phyloP scores from a whole-genome alignment of 495 filamentous ascomycete species.

The Ascobolus immersus region DNA sequence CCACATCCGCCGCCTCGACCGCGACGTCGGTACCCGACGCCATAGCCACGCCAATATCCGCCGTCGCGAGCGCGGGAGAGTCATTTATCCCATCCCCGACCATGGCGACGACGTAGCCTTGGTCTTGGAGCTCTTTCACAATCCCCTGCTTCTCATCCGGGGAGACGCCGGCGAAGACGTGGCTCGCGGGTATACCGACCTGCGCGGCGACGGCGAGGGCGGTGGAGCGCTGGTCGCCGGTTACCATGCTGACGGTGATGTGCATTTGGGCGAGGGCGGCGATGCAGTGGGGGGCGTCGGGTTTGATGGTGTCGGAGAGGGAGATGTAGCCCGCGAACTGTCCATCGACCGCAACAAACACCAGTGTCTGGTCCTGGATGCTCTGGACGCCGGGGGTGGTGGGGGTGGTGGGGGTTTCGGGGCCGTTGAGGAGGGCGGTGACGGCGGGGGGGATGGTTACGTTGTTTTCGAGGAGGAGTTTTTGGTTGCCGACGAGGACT shows the following conservation, averaged over 20 bases:
- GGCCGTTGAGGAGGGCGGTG: conserved; percentile 19
- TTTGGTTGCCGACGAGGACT: conserved; percentile 59
- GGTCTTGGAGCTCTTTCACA: conserved; percentile 44
- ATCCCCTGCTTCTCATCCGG: conserved; percentile 75
- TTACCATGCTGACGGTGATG: conserved; percentile 72
- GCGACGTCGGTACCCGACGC: conserved; percentile 85
- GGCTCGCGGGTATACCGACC: conserved; percentile 49
- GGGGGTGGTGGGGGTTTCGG: conserved; percentile 23
- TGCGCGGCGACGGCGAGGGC: conserved; percentile 56
- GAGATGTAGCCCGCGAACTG: conserved; percentile 55
- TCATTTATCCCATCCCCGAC: conserved; percentile 98
- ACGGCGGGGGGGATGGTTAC: conserved; percentile 39
- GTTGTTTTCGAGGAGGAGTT: conserved; percentile 42
- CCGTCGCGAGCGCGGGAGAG: conserved; percentile 80
- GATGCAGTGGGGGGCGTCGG: conserved; percentile 57
- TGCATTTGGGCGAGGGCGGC: conserved; percentile 62
- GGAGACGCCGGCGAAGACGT: conserved; percentile 59
- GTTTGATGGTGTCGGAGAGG: conserved; percentile 74
- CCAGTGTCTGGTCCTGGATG: conserved; percentile 51
- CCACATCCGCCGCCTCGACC: conserved; percentile 90
- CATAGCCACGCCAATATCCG: conserved; percentile 79
- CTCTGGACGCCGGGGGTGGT: conserved; percentile 13
- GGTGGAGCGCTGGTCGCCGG: conserved; percentile 64
- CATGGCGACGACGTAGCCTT: conserved; percentile 69
- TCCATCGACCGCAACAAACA: conserved; percentile 69